Evolutionary conservation across 306 rosid species (phyloP).

Genomic region (barrel medic (Medicago truncatula)): DNA sequence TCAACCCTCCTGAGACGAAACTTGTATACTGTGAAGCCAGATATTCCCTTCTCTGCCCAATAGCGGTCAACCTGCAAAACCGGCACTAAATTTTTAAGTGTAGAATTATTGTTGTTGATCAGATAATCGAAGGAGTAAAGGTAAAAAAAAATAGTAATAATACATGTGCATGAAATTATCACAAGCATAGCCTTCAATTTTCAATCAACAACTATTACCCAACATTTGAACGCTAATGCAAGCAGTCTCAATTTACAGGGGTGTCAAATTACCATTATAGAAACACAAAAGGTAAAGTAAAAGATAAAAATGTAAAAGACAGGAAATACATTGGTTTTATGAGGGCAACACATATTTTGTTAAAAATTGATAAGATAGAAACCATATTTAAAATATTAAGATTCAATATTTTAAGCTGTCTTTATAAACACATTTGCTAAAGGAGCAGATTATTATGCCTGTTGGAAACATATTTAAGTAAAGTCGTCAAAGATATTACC

Average conservation of each 20-base stretch:
- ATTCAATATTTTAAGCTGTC: background rate
- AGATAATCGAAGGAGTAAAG: background rate
- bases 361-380: background rate
- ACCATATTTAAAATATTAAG: constrained; percentile 17
- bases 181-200: background rate
- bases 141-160: background rate
- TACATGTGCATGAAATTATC: background rate
- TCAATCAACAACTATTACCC: background rate
- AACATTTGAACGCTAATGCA: background rate
- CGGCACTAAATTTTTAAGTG: constrained; percentile 1
- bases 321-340: background rate
- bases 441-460: background rate
- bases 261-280: background rate
- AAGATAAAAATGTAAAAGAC: background rate
- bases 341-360: background rate
- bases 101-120: background rate
- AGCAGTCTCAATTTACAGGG: no score
- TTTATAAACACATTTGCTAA: background rate
- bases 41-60: constrained; percentile 95
- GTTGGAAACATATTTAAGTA: background rate
- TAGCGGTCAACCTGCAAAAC: constrained; percentile 71
- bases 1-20: constrained; percentile 83
- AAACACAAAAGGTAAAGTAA: background rate
- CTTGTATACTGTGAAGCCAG: constrained; percentile 91
- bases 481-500: constrained; percentile 52